Evolutionary conservation across 1,139 yeast genomes (phyloP).

Genomic region (Komagataea norvegica): DNA sequence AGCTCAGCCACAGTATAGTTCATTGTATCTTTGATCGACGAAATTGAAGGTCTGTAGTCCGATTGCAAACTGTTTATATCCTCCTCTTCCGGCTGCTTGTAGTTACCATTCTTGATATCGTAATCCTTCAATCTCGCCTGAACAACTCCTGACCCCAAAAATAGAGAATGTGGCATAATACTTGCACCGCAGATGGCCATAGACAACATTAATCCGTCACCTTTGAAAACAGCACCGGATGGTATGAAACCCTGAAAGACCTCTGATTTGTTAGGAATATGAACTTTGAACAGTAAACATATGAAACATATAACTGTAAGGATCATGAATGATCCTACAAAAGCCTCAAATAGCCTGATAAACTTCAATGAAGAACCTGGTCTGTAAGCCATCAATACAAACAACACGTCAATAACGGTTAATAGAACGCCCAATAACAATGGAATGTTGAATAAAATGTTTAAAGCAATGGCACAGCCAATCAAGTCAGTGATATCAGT

Average conservation of each 20-base stretch:
- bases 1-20: slow-evolving; percentile 63
- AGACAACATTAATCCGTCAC: slow-evolving; percentile 58
- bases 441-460: slow-evolving; percentile 64
- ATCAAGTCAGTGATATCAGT: slow-evolving; percentile 82
- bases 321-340: slow-evolving; percentile 58
- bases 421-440: slow-evolving; percentile 60
- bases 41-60: slow-evolving; percentile 57
- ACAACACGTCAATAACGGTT: slow-evolving; percentile 68
- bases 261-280: slow-evolving; percentile 32
- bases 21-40: slow-evolving; percentile 63
- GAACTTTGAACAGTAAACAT: slow-evolving; percentile 52
- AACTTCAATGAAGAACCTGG: slow-evolving; percentile 67
- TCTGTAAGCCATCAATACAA: slow-evolving; percentile 62
- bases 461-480: slow-evolving; percentile 73
- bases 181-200: slow-evolving; percentile 79
- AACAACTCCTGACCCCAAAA: slow-evolving; percentile 70
- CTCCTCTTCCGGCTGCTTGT: slow-evolving; percentile 25
- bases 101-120: slow-evolving; percentile 47
- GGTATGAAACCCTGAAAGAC: slow-evolving; percentile 60
- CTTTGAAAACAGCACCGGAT: slow-evolving; percentile 45
- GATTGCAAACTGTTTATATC: slow-evolving; percentile 21
- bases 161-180: slow-evolving; percentile 79
- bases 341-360: slow-evolving; percentile 59
- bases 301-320: slow-evolving; percentile 65
- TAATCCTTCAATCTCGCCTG: slow-evolving; percentile 68